These are phyloP conservation scores for Spathaspora sp. DNA, from an alignment of 805 yeast genomes.

Conservation along the genomic window DNA sequence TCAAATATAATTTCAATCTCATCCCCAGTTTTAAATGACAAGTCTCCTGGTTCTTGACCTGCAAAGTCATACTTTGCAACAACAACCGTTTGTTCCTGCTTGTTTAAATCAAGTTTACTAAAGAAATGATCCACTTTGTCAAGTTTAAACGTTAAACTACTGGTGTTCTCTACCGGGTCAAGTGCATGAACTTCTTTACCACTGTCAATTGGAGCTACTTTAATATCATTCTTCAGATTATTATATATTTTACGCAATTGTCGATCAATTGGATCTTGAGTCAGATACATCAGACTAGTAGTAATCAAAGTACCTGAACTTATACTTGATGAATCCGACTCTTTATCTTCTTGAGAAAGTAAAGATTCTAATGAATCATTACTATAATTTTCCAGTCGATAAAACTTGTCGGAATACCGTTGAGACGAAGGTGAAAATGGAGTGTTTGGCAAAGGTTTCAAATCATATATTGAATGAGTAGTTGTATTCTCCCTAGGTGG, in stretches of 20 bases:
- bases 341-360: constrained; percentile 6
- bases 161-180: constrained; percentile 11
- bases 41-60: constrained; percentile 35
- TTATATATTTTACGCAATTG: constrained; percentile 27
- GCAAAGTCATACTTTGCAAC: constrained; percentile 20
- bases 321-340: constrained; percentile 5
- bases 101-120: constrained; percentile 12
- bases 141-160: constrained; percentile 24
- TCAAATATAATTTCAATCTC: constrained; percentile 28
- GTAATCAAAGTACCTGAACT: constrained; percentile 15
- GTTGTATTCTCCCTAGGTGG: constrained; percentile 29
- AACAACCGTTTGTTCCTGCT: background rate
- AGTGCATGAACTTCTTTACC: constrained; percentile 4
- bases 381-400: background rate
- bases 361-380: constrained; percentile 9
- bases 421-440: background rate
- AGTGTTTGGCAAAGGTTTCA: background rate
- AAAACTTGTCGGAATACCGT: background rate
- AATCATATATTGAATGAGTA: constrained; percentile 5
- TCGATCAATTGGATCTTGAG: constrained; percentile 14
- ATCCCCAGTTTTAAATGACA: constrained; percentile 33
- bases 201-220: constrained; percentile 22
- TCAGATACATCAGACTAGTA: constrained; percentile 10
- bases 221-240: constrained; percentile 30
- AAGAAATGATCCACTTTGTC: constrained; percentile 21